These are phyloP conservation scores for Dipteronia dyeriana DNA, from an alignment of 345 rosid genomes.

Conservation along the genomic window DNA sequence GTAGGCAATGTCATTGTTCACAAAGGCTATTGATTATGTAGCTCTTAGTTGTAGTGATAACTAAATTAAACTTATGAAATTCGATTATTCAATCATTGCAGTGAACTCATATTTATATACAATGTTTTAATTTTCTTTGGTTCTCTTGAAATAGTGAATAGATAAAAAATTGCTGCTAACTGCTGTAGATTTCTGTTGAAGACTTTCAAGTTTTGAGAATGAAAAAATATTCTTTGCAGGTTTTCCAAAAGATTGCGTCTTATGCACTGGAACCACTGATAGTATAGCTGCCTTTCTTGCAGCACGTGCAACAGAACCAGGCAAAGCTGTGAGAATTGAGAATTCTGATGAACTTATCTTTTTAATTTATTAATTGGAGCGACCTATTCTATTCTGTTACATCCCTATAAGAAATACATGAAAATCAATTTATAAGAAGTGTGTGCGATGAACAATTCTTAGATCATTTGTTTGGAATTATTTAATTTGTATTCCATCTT, in stretches of 20 bases:
- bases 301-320: slow-evolving; percentile 77
- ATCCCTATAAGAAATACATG: background rate
- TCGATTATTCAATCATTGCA: background rate
- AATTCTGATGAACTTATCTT: slow-evolving; percentile 20
- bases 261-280: slow-evolving; percentile 92
- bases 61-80: background rate
- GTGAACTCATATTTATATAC: background rate
- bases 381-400: background rate
- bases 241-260: slow-evolving; percentile 65
- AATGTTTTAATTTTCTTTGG: background rate
- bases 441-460: background rate
- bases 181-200: background rate
- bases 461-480: background rate
- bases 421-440: background rate
- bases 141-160: background rate
- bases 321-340: slow-evolving; percentile 82
- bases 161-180: background rate
- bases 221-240: slow-evolving; percentile 49
- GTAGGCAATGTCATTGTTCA: background rate
- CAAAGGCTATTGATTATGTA: background rate
- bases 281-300: slow-evolving; percentile 98
- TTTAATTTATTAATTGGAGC: slow-evolving; percentile 6
- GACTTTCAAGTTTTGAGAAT: slow-evolving; percentile 4
- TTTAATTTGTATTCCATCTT: background rate
- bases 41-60: background rate